phyloP scores from a whole-genome alignment of 257 asterid genomes.

The Solanum chilense region DNA sequence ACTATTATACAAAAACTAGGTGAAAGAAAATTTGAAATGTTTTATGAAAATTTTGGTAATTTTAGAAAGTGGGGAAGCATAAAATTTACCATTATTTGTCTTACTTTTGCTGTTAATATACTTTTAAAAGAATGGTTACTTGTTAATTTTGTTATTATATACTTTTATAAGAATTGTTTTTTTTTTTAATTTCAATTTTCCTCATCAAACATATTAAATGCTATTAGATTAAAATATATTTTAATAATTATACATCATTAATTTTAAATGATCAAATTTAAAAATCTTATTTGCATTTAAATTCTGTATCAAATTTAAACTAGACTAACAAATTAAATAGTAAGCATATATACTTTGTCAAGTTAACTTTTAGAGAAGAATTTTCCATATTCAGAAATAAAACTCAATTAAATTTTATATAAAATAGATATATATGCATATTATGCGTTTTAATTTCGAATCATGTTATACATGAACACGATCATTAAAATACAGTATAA shows the following conservation, averaged over 20 bases:
- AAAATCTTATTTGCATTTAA: not conserved
- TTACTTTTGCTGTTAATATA: too few species aligned
- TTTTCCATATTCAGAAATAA: too few species aligned
- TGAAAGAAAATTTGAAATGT: not conserved
- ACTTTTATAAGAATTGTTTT: not conserved
- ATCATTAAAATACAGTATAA: too few species aligned
- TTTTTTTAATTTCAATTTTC: too few species aligned
- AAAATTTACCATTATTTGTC: not conserved
- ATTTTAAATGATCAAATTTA: too few species aligned
- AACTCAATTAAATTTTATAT: too few species aligned
- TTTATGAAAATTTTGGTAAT: not conserved
- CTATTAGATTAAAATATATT: not conserved
- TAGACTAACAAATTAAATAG: not conserved
- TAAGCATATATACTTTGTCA: not conserved
- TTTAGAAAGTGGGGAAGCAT: not conserved
- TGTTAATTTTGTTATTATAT: too few species aligned
- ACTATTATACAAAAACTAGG: not conserved
- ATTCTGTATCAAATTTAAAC: not conserved
- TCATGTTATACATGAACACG: not conserved
- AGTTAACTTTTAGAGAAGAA: not conserved
- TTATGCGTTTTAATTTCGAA: not conserved
- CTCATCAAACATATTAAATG: too few species aligned
- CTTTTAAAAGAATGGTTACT: not conserved
- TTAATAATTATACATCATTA: not conserved
- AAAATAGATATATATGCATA: not conserved